Evolutionary conservation across 345 rosid species (phyloP).

Genomic region (Carallia brachiata): DNA sequence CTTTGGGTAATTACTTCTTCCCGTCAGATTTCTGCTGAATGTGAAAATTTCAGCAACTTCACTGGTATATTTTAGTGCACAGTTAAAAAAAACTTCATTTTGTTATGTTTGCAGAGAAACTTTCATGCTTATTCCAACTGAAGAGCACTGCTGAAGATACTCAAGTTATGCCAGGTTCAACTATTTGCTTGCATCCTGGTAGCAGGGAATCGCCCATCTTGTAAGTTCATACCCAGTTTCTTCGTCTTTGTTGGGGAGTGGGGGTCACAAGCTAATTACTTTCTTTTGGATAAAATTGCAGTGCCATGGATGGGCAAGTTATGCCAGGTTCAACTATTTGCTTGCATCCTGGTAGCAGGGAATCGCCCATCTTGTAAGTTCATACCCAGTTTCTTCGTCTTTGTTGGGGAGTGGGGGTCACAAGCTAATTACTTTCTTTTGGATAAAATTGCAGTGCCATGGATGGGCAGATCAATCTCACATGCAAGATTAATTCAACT

Average conservation of each 20-base stretch:
- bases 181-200: conserved; percentile 73
- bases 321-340: conserved; percentile 59
- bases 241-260: too few species aligned
- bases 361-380: conserved; percentile 83
- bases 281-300: not conserved
- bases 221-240: conserved; percentile 44
- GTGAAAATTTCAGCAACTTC: not conserved
- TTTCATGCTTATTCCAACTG: conserved; percentile 74
- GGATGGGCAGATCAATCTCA: conserved; percentile 19
- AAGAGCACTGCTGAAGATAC: conserved; percentile 67
- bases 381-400: conserved; percentile 5
- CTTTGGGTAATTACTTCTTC: too few species aligned
- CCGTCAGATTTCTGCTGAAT: not conserved
- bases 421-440: too few species aligned
- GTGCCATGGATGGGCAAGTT: conserved; percentile 13
- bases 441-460: not conserved
- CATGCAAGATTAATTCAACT: conserved; percentile 42
- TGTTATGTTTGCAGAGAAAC: conserved; percentile 46
- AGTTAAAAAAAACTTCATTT: not conserved
- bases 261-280: too few species aligned
- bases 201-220: conserved; percentile 82
- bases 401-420: too few species aligned
- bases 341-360: conserved; percentile 79
- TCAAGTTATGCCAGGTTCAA: conserved; percentile 50
- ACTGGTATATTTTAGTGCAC: not conserved